phyloP scores from a whole-genome alignment of 192 early-diverging fungal genomes.

The Rhizoclosmatium globosum region DNA sequence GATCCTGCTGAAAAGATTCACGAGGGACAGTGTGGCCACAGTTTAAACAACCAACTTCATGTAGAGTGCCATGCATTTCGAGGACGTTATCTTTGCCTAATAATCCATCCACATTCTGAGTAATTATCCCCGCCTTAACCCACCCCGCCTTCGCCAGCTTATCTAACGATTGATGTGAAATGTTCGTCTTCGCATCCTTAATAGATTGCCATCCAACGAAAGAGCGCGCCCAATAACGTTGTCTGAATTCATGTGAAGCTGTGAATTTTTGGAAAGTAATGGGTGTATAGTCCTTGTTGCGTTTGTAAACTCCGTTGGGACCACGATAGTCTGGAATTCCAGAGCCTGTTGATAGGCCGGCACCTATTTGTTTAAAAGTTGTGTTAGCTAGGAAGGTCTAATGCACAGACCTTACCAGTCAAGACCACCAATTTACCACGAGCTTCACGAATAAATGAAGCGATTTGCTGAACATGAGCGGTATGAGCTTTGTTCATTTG shows the following conservation, averaged over 20 bases:
- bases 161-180: slow-evolving; percentile 70
- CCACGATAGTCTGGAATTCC: slow-evolving; percentile 70
- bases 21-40: slow-evolving; percentile 69
- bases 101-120: slow-evolving; percentile 93
- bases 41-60: slow-evolving; percentile 73
- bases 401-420: slow-evolving; percentile 24
- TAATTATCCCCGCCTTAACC: slow-evolving; percentile 69
- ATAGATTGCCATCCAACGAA: slow-evolving; percentile 84
- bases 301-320: slow-evolving; percentile 54
- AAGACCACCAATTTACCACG: slow-evolving; percentile 32
- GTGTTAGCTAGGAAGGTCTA: not conserved
- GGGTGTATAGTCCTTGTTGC: slow-evolving; percentile 76
- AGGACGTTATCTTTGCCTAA: slow-evolving; percentile 66
- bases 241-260: slow-evolving; percentile 63
- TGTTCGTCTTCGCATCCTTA: slow-evolving; percentile 74
- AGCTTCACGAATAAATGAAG: slow-evolving; percentile 26
- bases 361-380: slow-evolving; percentile 38
- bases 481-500: not conserved
- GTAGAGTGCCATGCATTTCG: slow-evolving; percentile 90
- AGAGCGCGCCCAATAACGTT: slow-evolving; percentile 92
- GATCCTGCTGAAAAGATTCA: slow-evolving; percentile 68
- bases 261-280: slow-evolving; percentile 74
- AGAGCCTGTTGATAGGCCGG: slow-evolving; percentile 57
- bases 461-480: slow-evolving; percentile 18
- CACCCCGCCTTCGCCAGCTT: slow-evolving; percentile 55